These are phyloP conservation scores for Firmiana major DNA, from an alignment of 345 rosid genomes.

Conservation along the genomic window DNA sequence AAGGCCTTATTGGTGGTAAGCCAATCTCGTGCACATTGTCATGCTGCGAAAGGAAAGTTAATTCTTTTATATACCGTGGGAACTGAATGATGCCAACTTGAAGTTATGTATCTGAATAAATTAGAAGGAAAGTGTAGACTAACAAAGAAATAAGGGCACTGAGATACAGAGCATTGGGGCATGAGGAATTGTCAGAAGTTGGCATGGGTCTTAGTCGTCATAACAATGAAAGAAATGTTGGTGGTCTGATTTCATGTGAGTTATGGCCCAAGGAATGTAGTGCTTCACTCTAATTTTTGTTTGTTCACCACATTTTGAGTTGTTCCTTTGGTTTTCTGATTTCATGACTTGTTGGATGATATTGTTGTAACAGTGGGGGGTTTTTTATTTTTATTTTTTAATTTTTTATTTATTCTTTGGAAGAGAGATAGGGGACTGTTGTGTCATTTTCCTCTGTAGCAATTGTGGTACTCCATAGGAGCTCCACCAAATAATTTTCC, in stretches of 20 bases:
- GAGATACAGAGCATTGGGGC: neutral
- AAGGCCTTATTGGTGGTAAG: neutral
- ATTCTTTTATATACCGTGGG: neutral
- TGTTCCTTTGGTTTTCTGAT: neutral
- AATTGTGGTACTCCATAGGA: neutral
- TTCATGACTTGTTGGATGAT: neutral
- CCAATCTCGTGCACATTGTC: neutral
- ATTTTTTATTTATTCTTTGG: neutral
- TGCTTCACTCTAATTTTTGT: neutral
- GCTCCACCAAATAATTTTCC: neutral
- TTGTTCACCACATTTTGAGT: neutral
- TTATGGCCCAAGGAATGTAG: neutral
- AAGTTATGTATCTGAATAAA: neutral
- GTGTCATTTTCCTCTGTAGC: neutral
- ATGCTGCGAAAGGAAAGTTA: neutral
- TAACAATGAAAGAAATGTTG: neutral
- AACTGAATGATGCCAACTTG: neutral
- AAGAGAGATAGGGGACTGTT: neutral
- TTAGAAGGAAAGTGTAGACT: neutral
- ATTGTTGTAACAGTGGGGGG: neutral
- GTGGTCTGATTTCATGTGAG: neutral
- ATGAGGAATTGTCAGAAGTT: neutral
- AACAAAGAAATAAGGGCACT: neutral
- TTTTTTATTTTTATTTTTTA: too few species aligned
- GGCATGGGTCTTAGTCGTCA: neutral